Conservation (phyloP, 441 rosid genomes). For the Pelargonium myrrhifolium region DNA sequence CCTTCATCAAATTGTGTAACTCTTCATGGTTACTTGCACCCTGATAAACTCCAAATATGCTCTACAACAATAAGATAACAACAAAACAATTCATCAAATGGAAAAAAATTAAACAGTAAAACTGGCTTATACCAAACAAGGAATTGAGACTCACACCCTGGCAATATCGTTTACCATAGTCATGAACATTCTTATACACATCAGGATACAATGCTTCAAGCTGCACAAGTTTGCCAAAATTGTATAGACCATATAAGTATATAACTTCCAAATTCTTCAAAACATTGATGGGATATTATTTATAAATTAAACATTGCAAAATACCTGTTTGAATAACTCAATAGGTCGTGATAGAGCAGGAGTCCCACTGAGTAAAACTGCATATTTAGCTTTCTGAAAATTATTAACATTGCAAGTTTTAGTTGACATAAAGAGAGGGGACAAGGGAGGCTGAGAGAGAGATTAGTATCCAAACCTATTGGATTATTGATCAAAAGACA, state of each 20-base stretch:
- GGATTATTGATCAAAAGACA: slow-evolving; percentile 1
- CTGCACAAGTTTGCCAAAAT: slow-evolving; percentile 31
- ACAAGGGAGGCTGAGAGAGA: slow-evolving; percentile 7
- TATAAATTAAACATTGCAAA: neutral
- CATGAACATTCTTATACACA: slow-evolving; percentile 75
- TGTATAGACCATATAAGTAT: neutral
- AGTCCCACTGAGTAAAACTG: slow-evolving; percentile 83
- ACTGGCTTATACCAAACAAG: slow-evolving; percentile 10
- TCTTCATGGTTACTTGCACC: slow-evolving; percentile 98
- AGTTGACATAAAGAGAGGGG: neutral
- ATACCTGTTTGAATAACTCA: slow-evolving; percentile 90
- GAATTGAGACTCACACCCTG: slow-evolving; percentile 57
- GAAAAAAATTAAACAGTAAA: neutral
- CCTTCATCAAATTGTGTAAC: slow-evolving; percentile 94
- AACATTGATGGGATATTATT: slow-evolving; percentile 13
- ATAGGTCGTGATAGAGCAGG: slow-evolving; percentile 97
- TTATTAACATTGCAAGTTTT: slow-evolving; percentile 15
- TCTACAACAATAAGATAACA: slow-evolving; percentile 40
- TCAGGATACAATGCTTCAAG: slow-evolving; percentile 88
- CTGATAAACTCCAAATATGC: slow-evolving; percentile 78
- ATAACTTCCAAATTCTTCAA: slow-evolving; percentile 12
- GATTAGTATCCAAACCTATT: neutral
- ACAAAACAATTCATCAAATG: slow-evolving; percentile 12
- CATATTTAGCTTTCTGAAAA: slow-evolving; percentile 83
- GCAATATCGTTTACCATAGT: slow-evolving; percentile 87